Evolutionary conservation across 1,139 yeast species (phyloP), one percentile per base, ranked within the genome.

Genomic region (Candida sp.): DNA sequence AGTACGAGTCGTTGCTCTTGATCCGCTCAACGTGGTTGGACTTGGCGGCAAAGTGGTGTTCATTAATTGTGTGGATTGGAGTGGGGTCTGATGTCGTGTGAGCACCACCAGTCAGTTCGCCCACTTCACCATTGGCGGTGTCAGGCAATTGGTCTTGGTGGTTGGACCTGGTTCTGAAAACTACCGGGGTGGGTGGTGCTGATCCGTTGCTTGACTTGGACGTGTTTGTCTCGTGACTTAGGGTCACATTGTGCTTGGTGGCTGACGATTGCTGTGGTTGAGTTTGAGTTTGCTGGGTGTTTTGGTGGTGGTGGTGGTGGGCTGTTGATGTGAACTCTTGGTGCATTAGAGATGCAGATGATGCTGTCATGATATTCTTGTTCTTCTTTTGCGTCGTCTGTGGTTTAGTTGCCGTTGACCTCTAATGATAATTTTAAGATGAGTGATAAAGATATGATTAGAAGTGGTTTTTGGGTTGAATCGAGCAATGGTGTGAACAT

Each of bases 21-120:
- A 26, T 31, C 7, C 33, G 11, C 25, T 42, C 34, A 17, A 40
- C 34, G 9, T 40, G 27, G 25, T 32, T 42, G 32, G 39, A 17
- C 23, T 31, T 23, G 27, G 44, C 4, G 25, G 27, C 37, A 31
- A 41, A 31, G 23, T 32, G 37, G 32, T 38, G 42, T 4, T 40
- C 43, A 17, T 40, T 40, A 7, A 28, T 40, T 12, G 43, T 28
- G 23, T 28, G 43, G 8, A 40, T 40, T 5, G 34, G 34, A n/a
- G 42, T 40, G 34, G 33, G 34, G 33, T 40, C 30, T 40, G 25
- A 17, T 40, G 43, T 40, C 43, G 43, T 40, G 43, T 40, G 43
- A 40, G 43, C 34, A 40, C 34, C 43, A 40, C 23, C 34, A 28
- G 8, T 8, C 9, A 28, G 26, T 17, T 34, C 26, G n/a, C 23